Conservation (phyloP, 129 eudicot species). For the Tagetes patula region DNA sequence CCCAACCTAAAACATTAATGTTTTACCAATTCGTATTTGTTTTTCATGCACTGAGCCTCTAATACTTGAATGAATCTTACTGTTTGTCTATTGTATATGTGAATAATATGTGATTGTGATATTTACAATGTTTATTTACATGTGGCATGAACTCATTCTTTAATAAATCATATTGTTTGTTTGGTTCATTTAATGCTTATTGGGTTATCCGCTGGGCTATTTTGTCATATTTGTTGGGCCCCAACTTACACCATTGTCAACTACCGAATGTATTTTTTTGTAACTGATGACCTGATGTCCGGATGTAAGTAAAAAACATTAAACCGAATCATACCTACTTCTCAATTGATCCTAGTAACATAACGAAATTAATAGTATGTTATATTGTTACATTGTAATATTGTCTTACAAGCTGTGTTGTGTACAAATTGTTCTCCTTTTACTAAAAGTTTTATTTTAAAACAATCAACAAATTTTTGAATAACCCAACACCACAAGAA, state of each 20-base stretch:
- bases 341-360: too few relatives aligned
- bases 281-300: too few relatives aligned
- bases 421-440: too few relatives aligned
- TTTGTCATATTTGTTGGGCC: constrained; percentile 10
- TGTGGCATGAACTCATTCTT: background rate
- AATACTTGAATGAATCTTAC: background rate
- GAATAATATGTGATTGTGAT: background rate
- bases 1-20: too few relatives aligned
- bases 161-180: background rate
- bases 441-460: background rate
- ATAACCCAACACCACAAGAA: too few relatives aligned
- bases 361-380: too few relatives aligned
- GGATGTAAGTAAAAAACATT: too few relatives aligned
- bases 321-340: too few relatives aligned
- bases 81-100: background rate
- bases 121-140: constrained; percentile 9
- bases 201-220: background rate
- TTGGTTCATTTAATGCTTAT: background rate
- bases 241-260: background rate
- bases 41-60: background rate
- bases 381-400: too few relatives aligned
- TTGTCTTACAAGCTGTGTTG: too few relatives aligned
- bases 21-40: background rate
- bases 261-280: too few relatives aligned
- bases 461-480: background rate